Evolutionary conservation across 1,284 basidiomycete species (phyloP), one percentile per base, ranked within the genome.

Genomic region (Boletus sp.): DNA sequence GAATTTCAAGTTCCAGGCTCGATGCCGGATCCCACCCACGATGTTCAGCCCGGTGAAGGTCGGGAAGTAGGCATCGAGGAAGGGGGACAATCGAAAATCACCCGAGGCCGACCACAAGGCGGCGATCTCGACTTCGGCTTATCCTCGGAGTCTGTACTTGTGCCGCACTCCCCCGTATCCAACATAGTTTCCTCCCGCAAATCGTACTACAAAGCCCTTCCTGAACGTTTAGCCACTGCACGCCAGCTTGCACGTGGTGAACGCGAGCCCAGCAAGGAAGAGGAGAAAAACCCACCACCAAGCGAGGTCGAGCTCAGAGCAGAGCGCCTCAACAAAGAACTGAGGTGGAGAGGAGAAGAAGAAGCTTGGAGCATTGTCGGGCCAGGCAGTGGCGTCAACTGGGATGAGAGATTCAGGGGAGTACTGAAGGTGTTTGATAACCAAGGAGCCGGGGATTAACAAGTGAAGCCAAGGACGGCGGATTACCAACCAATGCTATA

Each of bases 301-400:
- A 94, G 89, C 2, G 93, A 98, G 74, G 86, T 92, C 27, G 92
- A 96, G 68, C 79, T 98, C 51, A 83, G 87, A 49, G 86, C 86
- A 24, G 92, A 95, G 75, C 79, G 93, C 59, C 74, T 92, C 74
- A 89, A 89, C 74, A 95, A 94, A 76, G 95, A 98, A 78, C 74
- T 86, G 64, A 80, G 86, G 62, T 98, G 95, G 95, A 81, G 82
- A 52, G 81, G 82, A 31, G 86, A 92, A 62, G 77, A 89, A 62
- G 81, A 82, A 58, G 94, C 91, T 2, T 96, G 88, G 85, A 79
- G 84, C 33, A 84, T 94, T 60, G 78, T 97, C 52, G 80, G 82
- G 56, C 86, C 88, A 4, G 80, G 83, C 5, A 76, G 75, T 49
- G 77, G 78, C 12, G 84, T 89, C 9, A 78, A 79, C 37, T 97